Conservation (phyloP, 768 basidiomycete species). For the Trametes cingulata region DNA sequence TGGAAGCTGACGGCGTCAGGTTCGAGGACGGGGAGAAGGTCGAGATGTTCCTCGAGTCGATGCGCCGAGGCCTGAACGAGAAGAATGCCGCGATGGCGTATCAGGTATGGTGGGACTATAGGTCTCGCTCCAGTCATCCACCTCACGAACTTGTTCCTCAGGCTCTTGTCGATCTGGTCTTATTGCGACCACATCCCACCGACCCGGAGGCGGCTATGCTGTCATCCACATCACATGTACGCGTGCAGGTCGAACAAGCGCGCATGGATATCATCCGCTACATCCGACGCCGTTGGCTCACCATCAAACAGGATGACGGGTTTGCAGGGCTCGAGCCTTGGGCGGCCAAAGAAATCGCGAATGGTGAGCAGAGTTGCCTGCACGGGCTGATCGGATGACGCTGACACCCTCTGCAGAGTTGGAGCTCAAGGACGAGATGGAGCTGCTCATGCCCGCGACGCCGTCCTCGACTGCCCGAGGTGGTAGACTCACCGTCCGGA, state of each 20-base stretch:
- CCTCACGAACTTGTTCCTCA: conserved; percentile 31
- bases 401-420: conserved; percentile 52
- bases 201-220: conserved; percentile 64
- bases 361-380: conserved; percentile 50
- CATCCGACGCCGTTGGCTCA: conserved; percentile 78
- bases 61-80: conserved; percentile 63
- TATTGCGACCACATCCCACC: conserved; percentile 66
- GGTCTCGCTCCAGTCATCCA: not conserved
- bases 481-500: conserved; percentile 23
- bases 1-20: conserved; percentile 69
- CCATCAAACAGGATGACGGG: conserved; percentile 71
- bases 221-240: conserved; percentile 66
- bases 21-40: conserved; percentile 82
- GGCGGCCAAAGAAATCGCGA: conserved; percentile 85
- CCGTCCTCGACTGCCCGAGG: conserved; percentile 24
- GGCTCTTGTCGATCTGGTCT: conserved; percentile 72
- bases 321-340: conserved; percentile 84
- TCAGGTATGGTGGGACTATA: conserved; percentile 51
- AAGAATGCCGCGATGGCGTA: conserved; percentile 70
- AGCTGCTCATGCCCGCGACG: conserved; percentile 57
- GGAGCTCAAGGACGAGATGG: conserved; percentile 71
- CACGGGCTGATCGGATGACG: not conserved
- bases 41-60: conserved; percentile 69
- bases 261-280: conserved; percentile 66
- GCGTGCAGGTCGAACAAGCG: conserved; percentile 73